Conservation (phyloP, 805 yeast species). For the Clavispora phyllophila region DNA sequence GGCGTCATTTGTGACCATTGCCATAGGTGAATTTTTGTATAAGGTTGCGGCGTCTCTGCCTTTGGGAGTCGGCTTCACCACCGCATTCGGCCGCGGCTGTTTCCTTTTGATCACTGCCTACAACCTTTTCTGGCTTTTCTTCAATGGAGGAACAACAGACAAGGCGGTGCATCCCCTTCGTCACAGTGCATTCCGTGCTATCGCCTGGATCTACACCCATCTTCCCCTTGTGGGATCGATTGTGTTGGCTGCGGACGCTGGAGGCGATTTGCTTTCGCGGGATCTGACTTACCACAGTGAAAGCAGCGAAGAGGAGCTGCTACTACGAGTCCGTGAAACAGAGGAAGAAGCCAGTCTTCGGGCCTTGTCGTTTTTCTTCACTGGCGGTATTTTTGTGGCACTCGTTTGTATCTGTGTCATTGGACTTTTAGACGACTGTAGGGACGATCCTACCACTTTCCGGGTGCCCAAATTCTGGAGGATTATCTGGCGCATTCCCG, state of each 20-base stretch:
- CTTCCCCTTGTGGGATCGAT: constrained; percentile 48
- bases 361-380: constrained; percentile 46
- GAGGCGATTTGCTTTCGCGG: constrained; percentile 40
- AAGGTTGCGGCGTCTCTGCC: constrained; percentile 47
- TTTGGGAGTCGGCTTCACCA: constrained; percentile 42
- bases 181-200: constrained; percentile 42
- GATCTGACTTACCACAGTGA: constrained; percentile 12
- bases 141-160: constrained; percentile 46
- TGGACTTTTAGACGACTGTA: constrained; percentile 41
- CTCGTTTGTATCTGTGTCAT: constrained; percentile 34
- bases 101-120: constrained; percentile 46
- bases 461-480: constrained; percentile 32
- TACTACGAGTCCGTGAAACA: background rate
- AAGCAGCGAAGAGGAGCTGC: background rate
- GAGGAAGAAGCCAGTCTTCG: constrained; percentile 28
- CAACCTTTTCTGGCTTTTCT: constrained; percentile 48
- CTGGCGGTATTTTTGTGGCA: constrained; percentile 49
- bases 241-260: constrained; percentile 56
- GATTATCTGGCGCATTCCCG: constrained; percentile 36
- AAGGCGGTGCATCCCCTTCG: constrained; percentile 53
- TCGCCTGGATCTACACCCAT: constrained; percentile 43
- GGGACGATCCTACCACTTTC: constrained; percentile 33
- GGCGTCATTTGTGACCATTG: constrained; percentile 56
- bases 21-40: constrained; percentile 59
- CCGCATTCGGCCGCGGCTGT: constrained; percentile 44